Base-by-base conservation (phyloP, 306 rosid genomes). In the Mucuna pruriens region DNA sequence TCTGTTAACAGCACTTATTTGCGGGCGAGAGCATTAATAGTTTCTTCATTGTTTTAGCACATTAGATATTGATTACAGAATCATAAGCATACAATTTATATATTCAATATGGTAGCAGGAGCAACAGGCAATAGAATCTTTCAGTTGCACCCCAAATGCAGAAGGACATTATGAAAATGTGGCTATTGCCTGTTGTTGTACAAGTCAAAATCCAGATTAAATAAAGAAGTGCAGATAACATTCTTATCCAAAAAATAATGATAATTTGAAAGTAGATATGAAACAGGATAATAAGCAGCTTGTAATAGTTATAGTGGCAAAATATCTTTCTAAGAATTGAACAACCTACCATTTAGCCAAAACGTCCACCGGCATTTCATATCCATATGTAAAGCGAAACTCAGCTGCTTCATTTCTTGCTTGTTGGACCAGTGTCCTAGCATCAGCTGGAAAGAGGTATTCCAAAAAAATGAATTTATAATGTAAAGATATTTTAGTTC, bases 361-460 rank as follows among this genome's bases (percentile, higher is more conserved):
- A 29, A 92, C 96, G 67, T 96, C 97, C 23, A 90, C 95, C 1
- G 99, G 98, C 97, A 96, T 94, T 89, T 94, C 99, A 39, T 94
- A 96, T 58, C 98, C 99, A 82, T 90, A 90, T 83, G 78, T 91
- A 87, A 90, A 91, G 63, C 97, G 98, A 90, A 92, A 96, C 87
- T 96, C 98, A 29, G 99, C 99, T 15, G 98, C 99, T 90, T 96
- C 98, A 78, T 94, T 93, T 84, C 99, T 94, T 70, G 99, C 99
- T 87, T 96, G 98, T 60, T 90, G 95, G 68, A 96, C 99, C 71
- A 96, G 85, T 81, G 98, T 92, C 84, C 97, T 94, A 22, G 99
- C 98, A 88, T 96, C 97, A 86, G 99, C 99, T 94, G 94, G 78
- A 84, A 87, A 76, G 71, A 39, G 26, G 75, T 40, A 84, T 33